Evolutionary conservation across 2,329 filamentous ascomycete genomes (phyloP), one percentile per base, ranked within the genome.

Genomic region (Hymenoscyphus fructigenus): DNA sequence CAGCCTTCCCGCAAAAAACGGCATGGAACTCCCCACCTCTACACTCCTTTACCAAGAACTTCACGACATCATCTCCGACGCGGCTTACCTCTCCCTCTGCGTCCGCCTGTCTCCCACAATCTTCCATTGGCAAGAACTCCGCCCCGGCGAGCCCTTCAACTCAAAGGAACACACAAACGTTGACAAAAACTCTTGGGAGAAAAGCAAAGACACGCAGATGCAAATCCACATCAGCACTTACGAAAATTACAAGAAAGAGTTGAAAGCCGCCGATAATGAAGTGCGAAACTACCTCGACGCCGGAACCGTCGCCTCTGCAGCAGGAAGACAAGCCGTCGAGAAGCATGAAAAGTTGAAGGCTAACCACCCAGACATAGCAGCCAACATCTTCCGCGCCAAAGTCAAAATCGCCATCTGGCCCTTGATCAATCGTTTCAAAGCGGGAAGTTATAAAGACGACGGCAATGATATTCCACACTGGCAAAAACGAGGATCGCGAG

Each of bases 51-150:
- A 71, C 57, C 72, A 74, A 68, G 60, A 57, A 23, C 67, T 75
- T 1, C 71, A 74, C 61, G 70, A 71, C 60, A 62, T 74, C 26
- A 59, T 74, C 57, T 68, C 72, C 34, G 65, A 63, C 32, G 67
- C 71, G 9, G 72, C 68, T 5, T 73, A 72, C 59, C 64, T 74
- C 15, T 66, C 67, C 14, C 36, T 75, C 56, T 62, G 59, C 23
- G 61, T 70, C 20, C 71, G 70, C 20, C 36, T 69, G 32, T 73
- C 70, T 0, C 67, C 70, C 29, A 70, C 68, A 17, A 73, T 74
- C 28, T 68, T 74, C 65, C 67, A 68, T 55, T 60, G 70, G 55
- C 28, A 63, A 23, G 53, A 67, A 34, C n/a, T 67, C 5, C 3
- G 10, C 0, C 72, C 72, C 0, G 70, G 69, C 7, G 62, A 59